phyloP scores from a whole-genome alignment of 305 asterid genomes.

The Fraxinus platypoda region DNA sequence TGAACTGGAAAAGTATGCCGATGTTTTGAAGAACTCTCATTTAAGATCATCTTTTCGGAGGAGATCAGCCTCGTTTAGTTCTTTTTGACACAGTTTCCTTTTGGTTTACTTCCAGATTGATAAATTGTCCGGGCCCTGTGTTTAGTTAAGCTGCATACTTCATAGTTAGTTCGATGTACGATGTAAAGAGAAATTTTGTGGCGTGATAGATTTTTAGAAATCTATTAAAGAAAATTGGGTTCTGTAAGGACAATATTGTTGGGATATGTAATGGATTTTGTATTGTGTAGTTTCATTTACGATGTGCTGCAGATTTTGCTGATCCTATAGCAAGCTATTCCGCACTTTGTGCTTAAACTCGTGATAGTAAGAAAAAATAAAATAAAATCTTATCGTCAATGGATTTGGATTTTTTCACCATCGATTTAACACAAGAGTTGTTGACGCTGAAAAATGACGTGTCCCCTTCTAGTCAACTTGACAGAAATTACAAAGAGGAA shows the following conservation, averaged over 20 bases:
- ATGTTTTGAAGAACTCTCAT: slow-evolving; percentile 61
- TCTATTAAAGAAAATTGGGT: neutral
- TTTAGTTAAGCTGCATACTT: neutral
- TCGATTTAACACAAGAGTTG: neutral
- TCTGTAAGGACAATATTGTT: neutral
- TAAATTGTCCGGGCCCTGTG: neutral
- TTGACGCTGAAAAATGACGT: neutral
- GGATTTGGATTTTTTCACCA: neutral
- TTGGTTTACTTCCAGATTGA: neutral
- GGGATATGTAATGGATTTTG: neutral
- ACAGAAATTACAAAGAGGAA: neutral
- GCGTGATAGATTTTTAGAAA: neutral
- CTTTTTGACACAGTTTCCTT: slow-evolving; percentile 36
- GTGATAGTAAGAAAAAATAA: neutral
- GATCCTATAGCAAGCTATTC: neutral
- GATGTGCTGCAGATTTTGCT: neutral
- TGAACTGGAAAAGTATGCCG: slow-evolving; percentile 74
- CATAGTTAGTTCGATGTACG: neutral
- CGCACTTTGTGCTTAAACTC: neutral
- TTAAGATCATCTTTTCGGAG: slow-evolving; percentile 30
- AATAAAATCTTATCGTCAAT: neutral
- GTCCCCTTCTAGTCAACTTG: neutral
- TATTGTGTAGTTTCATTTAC: neutral
- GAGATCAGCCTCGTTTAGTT: slow-evolving; percentile 56
- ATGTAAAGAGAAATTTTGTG: neutral